phyloP scores from a whole-genome alignment of 805 yeast species.

The Myxozyma udenii region DNA sequence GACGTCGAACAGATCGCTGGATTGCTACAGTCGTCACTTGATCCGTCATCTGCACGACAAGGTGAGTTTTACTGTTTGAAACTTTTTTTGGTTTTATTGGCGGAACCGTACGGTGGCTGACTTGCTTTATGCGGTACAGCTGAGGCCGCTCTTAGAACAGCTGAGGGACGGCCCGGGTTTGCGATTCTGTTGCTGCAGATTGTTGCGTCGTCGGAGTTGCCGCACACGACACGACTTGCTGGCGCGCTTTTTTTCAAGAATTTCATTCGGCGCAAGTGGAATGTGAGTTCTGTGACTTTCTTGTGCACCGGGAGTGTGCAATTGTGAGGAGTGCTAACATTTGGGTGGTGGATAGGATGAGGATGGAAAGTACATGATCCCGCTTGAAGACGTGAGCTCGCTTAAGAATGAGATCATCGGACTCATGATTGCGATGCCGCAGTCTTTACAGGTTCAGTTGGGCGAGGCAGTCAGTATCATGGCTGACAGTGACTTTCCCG shows the following conservation, averaged over 20 bases:
- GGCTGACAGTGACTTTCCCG: constrained; percentile 95
- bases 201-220: constrained; percentile 60
- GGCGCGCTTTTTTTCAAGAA: constrained; percentile 90
- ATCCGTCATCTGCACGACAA: constrained; percentile 27
- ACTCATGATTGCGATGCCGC: constrained; percentile 81
- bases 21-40: constrained; percentile 24
- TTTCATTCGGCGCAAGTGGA: constrained; percentile 77
- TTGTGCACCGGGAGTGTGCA: not conserved
- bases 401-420: constrained; percentile 75
- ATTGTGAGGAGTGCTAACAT: not conserved
- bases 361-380: constrained; percentile 71
- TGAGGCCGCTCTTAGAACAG: constrained; percentile 58
- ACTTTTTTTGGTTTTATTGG: not conserved
- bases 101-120: not conserved
- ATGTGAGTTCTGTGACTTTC: constrained; percentile 9
- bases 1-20: constrained; percentile 16
- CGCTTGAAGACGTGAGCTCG: constrained; percentile 57
- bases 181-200: constrained; percentile 71
- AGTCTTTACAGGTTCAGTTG: constrained; percentile 74
- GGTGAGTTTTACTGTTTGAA: constrained; percentile 11
- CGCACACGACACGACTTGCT: constrained; percentile 65
- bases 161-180: constrained; percentile 72
- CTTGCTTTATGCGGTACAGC: constrained; percentile 29
- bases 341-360: constrained; percentile 49
- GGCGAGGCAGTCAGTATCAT: constrained; percentile 91